Evolutionary conservation across 495 filamentous ascomycete genomes (phyloP).

Genomic region (Tuber magnatum): DNA sequence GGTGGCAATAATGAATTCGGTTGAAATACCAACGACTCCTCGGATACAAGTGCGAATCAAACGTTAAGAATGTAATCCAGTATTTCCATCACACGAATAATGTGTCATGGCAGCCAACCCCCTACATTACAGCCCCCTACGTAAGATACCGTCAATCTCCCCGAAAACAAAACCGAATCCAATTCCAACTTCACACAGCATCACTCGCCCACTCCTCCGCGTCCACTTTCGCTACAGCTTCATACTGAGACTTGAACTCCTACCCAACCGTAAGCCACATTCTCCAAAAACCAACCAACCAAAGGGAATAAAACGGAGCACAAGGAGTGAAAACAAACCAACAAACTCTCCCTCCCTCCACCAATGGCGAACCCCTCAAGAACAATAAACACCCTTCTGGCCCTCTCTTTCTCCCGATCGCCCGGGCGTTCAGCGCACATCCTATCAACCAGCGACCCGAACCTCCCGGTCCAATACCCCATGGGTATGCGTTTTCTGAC

Average conservation of each 20-base stretch:
- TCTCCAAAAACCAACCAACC: background rate
- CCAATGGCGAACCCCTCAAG: background rate
- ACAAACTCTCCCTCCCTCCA: background rate
- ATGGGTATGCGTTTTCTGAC: background rate
- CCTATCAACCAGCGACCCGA: background rate
- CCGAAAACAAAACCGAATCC: background rate
- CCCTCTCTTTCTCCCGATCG: background rate
- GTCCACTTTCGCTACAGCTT: background rate
- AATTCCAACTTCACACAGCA: background rate
- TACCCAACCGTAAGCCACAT: background rate
- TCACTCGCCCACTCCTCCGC: background rate
- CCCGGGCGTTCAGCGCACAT: background rate
- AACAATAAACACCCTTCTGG: background rate
- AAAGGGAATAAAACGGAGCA: background rate
- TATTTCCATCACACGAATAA: background rate
- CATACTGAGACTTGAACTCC: background rate
- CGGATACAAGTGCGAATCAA: background rate
- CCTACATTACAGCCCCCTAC: background rate
- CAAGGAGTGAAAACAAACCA: background rate
- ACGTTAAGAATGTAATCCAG: background rate
- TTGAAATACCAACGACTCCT: background rate
- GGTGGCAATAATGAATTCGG: background rate
- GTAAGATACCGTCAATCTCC: background rate
- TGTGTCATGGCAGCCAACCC: background rate
- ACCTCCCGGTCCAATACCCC: background rate